phyloP scores from a whole-genome alignment of 768 basidiomycete genomes.

The Podaxis carcinomalis region DNA sequence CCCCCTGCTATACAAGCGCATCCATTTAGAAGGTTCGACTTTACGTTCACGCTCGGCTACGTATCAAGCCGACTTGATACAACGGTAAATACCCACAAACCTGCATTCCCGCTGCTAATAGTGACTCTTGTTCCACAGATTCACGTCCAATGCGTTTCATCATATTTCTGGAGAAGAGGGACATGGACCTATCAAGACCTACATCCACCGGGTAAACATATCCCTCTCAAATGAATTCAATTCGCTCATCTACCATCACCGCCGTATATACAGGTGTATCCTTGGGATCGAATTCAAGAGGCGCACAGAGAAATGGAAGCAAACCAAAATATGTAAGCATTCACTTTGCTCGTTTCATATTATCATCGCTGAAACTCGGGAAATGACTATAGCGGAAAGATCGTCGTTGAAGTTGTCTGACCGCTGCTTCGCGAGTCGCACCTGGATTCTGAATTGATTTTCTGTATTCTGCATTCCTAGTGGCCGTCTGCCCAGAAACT shows the following conservation, averaged over 20 bases:
- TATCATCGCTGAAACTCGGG: background rate
- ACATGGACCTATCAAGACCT: constrained; percentile 59
- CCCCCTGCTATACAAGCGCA: constrained; percentile 77
- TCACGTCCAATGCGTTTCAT: constrained; percentile 48
- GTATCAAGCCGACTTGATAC: constrained; percentile 75
- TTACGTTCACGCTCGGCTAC: constrained; percentile 67
- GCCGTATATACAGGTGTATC: constrained; percentile 53
- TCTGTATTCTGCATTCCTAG: background rate
- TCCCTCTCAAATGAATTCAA: background rate
- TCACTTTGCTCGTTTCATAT: constrained; percentile 3
- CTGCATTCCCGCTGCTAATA: background rate
- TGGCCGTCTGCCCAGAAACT: background rate
- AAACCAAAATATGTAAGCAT: constrained; percentile 40
- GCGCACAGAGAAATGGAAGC: constrained; percentile 85
- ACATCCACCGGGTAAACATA: constrained; percentile 66
- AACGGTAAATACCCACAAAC: constrained; percentile 33
- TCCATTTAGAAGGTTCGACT: constrained; percentile 86
- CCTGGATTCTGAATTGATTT: background rate
- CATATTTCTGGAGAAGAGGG: constrained; percentile 57
- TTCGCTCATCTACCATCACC: constrained; percentile 3
- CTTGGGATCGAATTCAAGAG: constrained; percentile 73
- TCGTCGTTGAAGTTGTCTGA: constrained; percentile 37
- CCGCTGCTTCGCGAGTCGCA: background rate
- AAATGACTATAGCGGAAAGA: constrained; percentile 37
- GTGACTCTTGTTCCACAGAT: constrained; percentile 29